phyloP scores from a whole-genome alignment of 176 grass and related monocot genomes.

The Triticum urartu region DNA sequence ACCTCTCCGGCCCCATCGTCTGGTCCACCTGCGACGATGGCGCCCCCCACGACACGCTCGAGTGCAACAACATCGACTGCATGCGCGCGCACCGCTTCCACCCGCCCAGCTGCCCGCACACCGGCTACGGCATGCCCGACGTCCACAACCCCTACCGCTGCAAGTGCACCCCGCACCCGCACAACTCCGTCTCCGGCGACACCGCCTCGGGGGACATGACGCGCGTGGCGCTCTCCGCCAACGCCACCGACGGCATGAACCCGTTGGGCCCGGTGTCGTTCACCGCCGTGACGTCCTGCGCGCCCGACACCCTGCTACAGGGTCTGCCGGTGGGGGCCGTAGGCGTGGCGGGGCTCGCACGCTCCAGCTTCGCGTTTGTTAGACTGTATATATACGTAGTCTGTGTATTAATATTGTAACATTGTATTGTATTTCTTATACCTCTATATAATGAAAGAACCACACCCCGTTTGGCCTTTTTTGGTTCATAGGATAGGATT shows the following conservation, averaged over 20 bases:
- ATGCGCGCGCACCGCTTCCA: constrained; percentile 44
- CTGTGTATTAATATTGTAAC: no score
- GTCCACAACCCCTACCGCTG: constrained; percentile 25
- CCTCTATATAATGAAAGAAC: no score
- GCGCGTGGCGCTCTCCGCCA: constrained; percentile 8
- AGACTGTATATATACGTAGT: no score
- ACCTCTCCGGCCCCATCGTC: constrained; percentile 50
- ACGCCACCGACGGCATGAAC: constrained; percentile 64
- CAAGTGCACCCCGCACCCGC: constrained; percentile 43
- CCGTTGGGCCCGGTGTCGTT: constrained; percentile 28
- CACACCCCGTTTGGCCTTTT: no score
- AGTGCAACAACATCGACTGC: constrained; percentile 40
- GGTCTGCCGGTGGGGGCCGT: constrained; percentile 32
- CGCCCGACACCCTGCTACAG: constrained; percentile 10
- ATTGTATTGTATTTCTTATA: no score
- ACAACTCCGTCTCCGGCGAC: constrained; percentile 42
- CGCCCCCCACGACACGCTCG: not conserved
- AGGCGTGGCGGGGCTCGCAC: constrained; percentile 61
- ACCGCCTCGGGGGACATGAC: constrained; percentile 35
- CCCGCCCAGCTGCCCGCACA: constrained; percentile 38
- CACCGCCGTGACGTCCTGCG: constrained; percentile 44
- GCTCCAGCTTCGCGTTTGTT: not conserved
- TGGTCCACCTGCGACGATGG: constrained; percentile 36
- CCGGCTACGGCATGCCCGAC: constrained; percentile 33
- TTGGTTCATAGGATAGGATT: no score